Evolutionary conservation across 495 filamentous ascomycete species (phyloP).

Genomic region (Hypoxylon intermedium): DNA sequence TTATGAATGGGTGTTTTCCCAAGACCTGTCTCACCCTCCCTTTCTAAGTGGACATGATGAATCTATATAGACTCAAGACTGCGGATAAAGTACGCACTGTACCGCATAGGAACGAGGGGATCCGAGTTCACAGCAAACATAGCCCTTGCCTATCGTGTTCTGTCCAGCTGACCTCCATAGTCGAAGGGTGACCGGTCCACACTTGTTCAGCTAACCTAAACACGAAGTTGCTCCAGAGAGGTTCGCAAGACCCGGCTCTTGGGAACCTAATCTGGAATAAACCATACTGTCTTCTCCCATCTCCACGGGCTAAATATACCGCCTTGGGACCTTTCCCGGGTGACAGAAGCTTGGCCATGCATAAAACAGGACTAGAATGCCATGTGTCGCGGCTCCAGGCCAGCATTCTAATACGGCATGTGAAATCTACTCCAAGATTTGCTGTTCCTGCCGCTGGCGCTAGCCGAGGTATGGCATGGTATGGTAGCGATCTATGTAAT

Average conservation of each 20-base stretch:
- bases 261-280: slow-evolving; percentile 14
- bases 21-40: neutral
- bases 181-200: neutral
- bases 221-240: slow-evolving; percentile 18
- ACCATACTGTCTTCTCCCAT: slow-evolving; percentile 7
- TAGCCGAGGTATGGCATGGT: slow-evolving; percentile 23
- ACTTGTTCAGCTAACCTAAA: slow-evolving; percentile 15
- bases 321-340: slow-evolving; percentile 12
- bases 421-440: slow-evolving; percentile 21
- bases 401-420: slow-evolving; percentile 10
- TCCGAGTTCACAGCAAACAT: neutral
- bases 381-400: slow-evolving; percentile 7
- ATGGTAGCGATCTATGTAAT: slow-evolving; percentile 7
- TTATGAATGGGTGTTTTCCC: neutral
- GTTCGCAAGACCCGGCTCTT: slow-evolving; percentile 9
- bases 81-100: neutral
- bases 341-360: slow-evolving; percentile 16
- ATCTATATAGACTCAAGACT: slow-evolving; percentile 19
- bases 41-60: slow-evolving; percentile 1
- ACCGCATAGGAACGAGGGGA: slow-evolving; percentile 2
- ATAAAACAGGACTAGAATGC: slow-evolving; percentile 26
- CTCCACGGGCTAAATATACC: slow-evolving; percentile 24
- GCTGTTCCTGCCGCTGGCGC: slow-evolving; percentile 20
- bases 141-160: neutral
- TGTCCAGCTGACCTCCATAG: slow-evolving; percentile 17